Percentiles rank a stretch among this genome's conserved stretches.
Evolutionary conservation across 176 grass and related monocot genomes (phyloP).

Genomic region (Rhynchospora pubera): DNA sequence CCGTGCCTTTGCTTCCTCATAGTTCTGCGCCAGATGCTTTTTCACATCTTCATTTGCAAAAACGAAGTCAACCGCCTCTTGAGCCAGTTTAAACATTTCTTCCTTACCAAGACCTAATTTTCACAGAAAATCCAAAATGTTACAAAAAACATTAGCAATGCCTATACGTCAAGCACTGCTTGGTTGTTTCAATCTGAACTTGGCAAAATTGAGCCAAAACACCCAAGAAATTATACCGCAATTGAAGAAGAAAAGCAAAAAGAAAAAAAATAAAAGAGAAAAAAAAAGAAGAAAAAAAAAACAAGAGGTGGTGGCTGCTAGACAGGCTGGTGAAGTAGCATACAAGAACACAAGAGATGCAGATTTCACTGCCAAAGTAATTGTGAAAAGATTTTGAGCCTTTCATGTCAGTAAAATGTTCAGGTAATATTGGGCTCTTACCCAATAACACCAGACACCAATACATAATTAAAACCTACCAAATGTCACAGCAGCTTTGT

Average conservation of each 20-base stretch:
- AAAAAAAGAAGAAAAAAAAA: not conserved
- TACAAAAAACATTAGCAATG: not conserved
- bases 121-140: conserved; percentile 18
- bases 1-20: conserved; percentile 34
- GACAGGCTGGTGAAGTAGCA: not conserved
- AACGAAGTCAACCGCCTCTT: conserved; percentile 37
- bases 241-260: not conserved
- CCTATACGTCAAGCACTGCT: not conserved
- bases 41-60: conserved; percentile 69
- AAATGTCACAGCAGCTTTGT: conserved; percentile 49
- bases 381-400: not conserved
- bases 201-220: not conserved
- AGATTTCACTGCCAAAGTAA: not conserved
- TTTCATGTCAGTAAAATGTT: not conserved
- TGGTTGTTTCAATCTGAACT: not conserved
- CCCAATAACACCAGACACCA: not conserved
- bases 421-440: not conserved
- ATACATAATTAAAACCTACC: conserved; percentile 31
- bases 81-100: conserved; percentile 62
- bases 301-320: not conserved
- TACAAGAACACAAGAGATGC: not conserved
- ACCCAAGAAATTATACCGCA: not conserved
- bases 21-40: conserved; percentile 37
- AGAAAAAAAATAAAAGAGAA: not conserved
- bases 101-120: conserved; percentile 55